Evolutionary conservation across 805 yeast genomes (phyloP).

Genomic region (Candida palmyrensis): DNA sequence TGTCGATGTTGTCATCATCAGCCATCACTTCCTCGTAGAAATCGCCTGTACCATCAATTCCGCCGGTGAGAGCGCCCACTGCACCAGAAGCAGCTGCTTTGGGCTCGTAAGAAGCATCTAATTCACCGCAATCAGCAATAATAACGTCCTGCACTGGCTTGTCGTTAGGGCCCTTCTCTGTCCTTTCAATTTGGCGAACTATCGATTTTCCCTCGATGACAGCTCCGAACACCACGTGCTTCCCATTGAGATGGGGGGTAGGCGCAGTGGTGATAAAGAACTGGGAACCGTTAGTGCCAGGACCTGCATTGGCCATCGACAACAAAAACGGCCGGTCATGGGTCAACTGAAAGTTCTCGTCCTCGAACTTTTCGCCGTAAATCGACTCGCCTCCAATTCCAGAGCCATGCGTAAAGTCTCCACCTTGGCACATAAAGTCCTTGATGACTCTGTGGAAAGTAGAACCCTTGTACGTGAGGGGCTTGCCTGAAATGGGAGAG

Average conservation of each 20-base stretch:
- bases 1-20: constrained; percentile 66
- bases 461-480: constrained; percentile 75
- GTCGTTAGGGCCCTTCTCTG: constrained; percentile 61
- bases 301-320: constrained; percentile 97
- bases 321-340: constrained; percentile 85
- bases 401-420: constrained; percentile 54
- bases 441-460: constrained; percentile 89
- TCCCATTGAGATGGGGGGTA: constrained; percentile 92
- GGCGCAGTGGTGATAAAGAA: constrained; percentile 89
- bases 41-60: constrained; percentile 83
- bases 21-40: constrained; percentile 67
- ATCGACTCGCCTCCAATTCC: constrained; percentile 43
- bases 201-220: constrained; percentile 76
- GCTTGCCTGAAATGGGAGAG: constrained; percentile 52
- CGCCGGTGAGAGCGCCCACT: too few species aligned
- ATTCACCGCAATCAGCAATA: constrained; percentile 74
- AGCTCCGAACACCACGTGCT: constrained; percentile 95
- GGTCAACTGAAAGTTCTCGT: constrained; percentile 72
- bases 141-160: constrained; percentile 67
- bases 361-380: constrained; percentile 64
- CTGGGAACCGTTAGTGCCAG: constrained; percentile 93
- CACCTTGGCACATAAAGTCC: constrained; percentile 91
- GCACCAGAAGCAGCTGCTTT: constrained; percentile 38
- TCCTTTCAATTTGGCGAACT: constrained; percentile 72
- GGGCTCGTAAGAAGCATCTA: constrained; percentile 56